Evolutionary conservation across 345 rosid genomes (phyloP), one percentile per base, ranked within the genome.

Genomic region (Murraya paniculata): DNA sequence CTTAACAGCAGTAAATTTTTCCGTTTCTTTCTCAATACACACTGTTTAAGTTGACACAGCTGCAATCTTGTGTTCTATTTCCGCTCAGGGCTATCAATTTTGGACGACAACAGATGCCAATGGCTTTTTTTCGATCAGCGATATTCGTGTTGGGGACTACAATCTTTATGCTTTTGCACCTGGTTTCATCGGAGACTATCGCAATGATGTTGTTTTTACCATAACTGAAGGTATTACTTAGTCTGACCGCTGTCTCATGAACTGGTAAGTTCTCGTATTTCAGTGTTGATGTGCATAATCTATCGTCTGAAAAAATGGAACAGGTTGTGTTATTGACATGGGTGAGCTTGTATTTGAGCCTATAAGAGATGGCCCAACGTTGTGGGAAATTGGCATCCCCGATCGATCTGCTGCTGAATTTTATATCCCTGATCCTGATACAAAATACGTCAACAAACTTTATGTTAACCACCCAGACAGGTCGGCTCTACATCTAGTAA

Each of bases 361-460:
- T 33, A 92, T 88, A 9, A 85, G 97, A 80, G 82, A 89, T 33
- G 98, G 99, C 2, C 96, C 98, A 1, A 95, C 98, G 0, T 25
- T 93, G 79, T 95, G 98, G 99, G 99, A 95, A 80, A 93, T 95
- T 24, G 99, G 98, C 16, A 64, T 85, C 56, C 97, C 98, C 6
- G 90, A 92, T 76, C 88, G 97, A 27, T 83, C 97, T 22, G 97
- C 97, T 0, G 88, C 89, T 13, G 93, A 91, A 68, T 95, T 91
- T 80, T 92, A 84, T 31, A 64, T 93, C 45, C 98, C 97, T 5
- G 96, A 93, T 73, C 94, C 97, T 16, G 79, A 93, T 61, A 90
- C 94, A 0, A 82, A 76, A 18, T 92, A 89, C 73, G 82, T 91
- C 74, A 93, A 92, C 80, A 88, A 73, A 45, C 89, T 95, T 56